Conservation (phyloP, 352 stramenopile genomes). For the Thraustotheca clavata region DNA sequence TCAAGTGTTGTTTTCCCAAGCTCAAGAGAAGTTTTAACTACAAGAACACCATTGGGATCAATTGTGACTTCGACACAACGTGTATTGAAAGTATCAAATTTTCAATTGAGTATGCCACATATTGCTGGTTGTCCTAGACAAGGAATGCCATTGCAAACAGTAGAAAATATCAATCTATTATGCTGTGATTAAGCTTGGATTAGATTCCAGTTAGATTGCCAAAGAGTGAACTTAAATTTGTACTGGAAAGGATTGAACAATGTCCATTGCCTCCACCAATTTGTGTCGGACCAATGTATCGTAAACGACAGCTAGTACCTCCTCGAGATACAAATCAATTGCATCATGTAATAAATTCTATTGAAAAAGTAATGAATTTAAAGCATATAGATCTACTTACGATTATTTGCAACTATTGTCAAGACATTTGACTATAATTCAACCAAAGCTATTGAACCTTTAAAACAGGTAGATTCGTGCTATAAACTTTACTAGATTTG, state of each 20-base stretch:
- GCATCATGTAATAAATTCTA: slow-evolving; percentile 41
- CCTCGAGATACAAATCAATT: slow-evolving; percentile 68
- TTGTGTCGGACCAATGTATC: slow-evolving; percentile 55
- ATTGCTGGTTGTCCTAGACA: slow-evolving; percentile 73
- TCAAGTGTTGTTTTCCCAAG: slow-evolving; percentile 66
- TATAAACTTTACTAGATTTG: background rate
- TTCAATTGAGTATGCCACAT: slow-evolving; percentile 81
- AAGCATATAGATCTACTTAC: slow-evolving; percentile 49
- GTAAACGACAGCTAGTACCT: slow-evolving; percentile 35
- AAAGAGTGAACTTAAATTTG: slow-evolving; percentile 83
- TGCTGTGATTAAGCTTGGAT: background rate
- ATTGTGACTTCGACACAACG: slow-evolving; percentile 46
- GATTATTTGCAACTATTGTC: slow-evolving; percentile 48
- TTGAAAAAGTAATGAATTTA: background rate
- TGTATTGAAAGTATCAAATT: slow-evolving; percentile 68
- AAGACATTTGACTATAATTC: slow-evolving; percentile 47
- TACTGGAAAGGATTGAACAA: slow-evolving; percentile 62
- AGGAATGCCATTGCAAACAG: slow-evolving; percentile 64
- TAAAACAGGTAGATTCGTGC: slow-evolving; percentile 42
- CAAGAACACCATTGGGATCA: slow-evolving; percentile 37
- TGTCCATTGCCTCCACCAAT: slow-evolving; percentile 52
- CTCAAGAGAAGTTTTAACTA: slow-evolving; percentile 55
- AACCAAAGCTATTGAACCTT: slow-evolving; percentile 34
- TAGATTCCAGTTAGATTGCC: slow-evolving; percentile 56
- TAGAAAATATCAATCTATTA: background rate